Conservation (phyloP, 1,284 basidiomycete species). For the Ustilago tritici region DNA sequence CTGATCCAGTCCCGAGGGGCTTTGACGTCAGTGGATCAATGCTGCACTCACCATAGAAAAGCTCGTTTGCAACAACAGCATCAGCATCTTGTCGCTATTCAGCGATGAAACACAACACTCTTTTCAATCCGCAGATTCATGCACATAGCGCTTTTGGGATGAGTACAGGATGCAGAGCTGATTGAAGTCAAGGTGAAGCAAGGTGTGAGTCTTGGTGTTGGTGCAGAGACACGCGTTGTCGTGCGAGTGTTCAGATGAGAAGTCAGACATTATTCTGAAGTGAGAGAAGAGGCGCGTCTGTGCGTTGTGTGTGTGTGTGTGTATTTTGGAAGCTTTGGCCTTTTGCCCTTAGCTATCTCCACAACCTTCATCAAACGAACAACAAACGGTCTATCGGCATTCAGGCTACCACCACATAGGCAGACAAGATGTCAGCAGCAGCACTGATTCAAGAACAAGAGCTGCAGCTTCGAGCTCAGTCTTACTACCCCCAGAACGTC, state of each 20-base stretch:
- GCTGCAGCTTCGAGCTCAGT: slow-evolving; percentile 49
- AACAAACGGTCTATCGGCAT: background rate
- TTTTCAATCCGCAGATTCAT: background rate
- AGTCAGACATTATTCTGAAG: background rate
- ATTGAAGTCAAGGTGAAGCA: background rate
- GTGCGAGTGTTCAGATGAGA: slow-evolving; percentile 1
- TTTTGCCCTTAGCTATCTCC: background rate
- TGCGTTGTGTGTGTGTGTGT: slow-evolving; percentile 9
- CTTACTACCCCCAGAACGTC: slow-evolving; percentile 61
- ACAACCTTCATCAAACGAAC: background rate
- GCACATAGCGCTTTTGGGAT: background rate
- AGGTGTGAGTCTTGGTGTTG: background rate
- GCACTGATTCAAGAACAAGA: slow-evolving; percentile 45
- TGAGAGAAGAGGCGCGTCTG: slow-evolving; percentile 18
- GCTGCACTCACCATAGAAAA: too few relatives aligned
- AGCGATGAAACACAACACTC: background rate
- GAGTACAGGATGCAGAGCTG: background rate
- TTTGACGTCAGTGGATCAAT: background rate
- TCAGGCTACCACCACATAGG: background rate
- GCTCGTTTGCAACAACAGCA: too few relatives aligned
- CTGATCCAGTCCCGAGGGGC: background rate
- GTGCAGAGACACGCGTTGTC: background rate
- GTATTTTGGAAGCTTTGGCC: slow-evolving; percentile 5
- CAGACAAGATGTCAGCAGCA: slow-evolving; percentile 37
- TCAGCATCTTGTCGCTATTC: background rate